Conservation (phyloP, 2,329 filamentous ascomycete genomes). For the Aureobasidium sp. region DNA sequence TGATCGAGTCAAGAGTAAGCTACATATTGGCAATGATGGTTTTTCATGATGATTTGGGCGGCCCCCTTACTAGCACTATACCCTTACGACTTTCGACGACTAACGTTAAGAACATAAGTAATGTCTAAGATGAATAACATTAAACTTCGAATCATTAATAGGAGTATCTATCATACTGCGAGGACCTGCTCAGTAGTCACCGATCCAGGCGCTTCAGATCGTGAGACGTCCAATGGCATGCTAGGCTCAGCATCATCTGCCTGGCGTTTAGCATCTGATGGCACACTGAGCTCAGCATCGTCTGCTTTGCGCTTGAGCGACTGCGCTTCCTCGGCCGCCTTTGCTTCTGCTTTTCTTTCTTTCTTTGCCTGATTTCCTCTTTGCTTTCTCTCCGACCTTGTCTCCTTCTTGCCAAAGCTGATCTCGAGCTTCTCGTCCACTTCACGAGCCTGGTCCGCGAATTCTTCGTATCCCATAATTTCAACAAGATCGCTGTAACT, state of each 20-base stretch:
- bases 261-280: slow-evolving; percentile 22
- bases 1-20: slow-evolving; percentile 2
- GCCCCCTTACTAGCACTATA: neutral
- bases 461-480: slow-evolving; percentile 53
- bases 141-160: neutral
- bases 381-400: slow-evolving; percentile 38
- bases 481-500: slow-evolving; percentile 65
- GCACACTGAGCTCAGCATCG: neutral
- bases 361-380: slow-evolving; percentile 21
- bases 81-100: neutral
- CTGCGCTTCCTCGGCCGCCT: slow-evolving; percentile 20
- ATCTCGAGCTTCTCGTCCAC: slow-evolving; percentile 60
- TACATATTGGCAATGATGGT: neutral
- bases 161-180: slow-evolving; percentile 18
- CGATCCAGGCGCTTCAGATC: slow-evolving; percentile 24
- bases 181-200: slow-evolving; percentile 23
- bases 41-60: neutral
- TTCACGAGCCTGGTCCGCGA: slow-evolving; percentile 57
- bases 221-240: slow-evolving; percentile 23
- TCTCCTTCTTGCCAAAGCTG: slow-evolving; percentile 39
- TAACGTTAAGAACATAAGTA: neutral
- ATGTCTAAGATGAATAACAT: neutral
- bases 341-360: slow-evolving; percentile 31
- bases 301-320: slow-evolving; percentile 17
- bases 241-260: slow-evolving; percentile 24